phyloP scores from a whole-genome alignment of 2,329 filamentous ascomycete genomes.

The Ophiostoma himal-ulmi region DNA sequence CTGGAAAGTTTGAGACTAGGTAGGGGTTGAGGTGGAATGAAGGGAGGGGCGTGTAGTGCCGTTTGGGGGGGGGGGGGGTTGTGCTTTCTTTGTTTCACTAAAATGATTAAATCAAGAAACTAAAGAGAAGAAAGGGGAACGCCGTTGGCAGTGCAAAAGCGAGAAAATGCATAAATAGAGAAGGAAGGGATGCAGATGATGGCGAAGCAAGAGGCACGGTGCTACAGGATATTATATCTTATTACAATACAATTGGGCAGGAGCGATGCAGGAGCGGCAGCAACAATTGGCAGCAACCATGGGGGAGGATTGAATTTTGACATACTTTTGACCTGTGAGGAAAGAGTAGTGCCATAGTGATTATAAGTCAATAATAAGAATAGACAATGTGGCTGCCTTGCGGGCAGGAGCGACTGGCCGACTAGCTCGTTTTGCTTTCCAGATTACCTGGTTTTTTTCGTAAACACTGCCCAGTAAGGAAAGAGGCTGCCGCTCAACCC shows the following conservation, averaged over 20 bases:
- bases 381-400: not conserved
- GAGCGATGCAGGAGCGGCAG: not conserved
- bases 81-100: not conserved
- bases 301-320: too few species aligned
- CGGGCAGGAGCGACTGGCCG: constrained; percentile 5
- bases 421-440: constrained; percentile 1
- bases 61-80: not conserved
- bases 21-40: not conserved
- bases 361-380: not conserved
- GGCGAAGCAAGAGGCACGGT: not conserved
- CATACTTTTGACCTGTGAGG: too few species aligned
- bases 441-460: not conserved
- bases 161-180: not conserved
- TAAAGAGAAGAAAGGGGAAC: not conserved
- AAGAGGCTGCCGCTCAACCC: not conserved
- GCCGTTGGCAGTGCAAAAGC: not conserved
- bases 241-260: not conserved
- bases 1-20: not conserved
- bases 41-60: constrained; percentile 7
- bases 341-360: too few species aligned
- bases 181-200: not conserved
- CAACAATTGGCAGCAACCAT: not conserved
- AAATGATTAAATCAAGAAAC: not conserved
- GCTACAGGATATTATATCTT: not conserved
- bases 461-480: constrained; percentile 6